Percentiles rank a stretch among this genome's conserved stretches.
phyloP scores from a whole-genome alignment of 164 flowering plant genomes.

The Echeveria elegans region DNA sequence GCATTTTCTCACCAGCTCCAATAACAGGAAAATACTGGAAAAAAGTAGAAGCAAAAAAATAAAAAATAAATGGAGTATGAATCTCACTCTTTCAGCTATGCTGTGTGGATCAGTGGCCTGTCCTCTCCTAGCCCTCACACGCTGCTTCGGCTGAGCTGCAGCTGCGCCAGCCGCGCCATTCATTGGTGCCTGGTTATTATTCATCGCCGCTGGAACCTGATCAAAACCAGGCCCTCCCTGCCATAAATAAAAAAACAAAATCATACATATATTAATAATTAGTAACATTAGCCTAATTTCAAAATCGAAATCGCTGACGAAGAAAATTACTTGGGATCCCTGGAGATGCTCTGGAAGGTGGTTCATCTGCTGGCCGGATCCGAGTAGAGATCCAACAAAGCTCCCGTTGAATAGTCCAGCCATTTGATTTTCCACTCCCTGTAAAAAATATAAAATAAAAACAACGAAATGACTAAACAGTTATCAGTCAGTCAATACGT shows the following conservation, averaged over 20 bases:
- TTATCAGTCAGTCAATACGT: neutral
- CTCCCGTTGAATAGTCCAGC: slow-evolving; percentile 49
- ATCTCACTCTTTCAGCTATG: slow-evolving; percentile 86
- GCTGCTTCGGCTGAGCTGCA: slow-evolving; percentile 45
- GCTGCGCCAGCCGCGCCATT: slow-evolving; percentile 30
- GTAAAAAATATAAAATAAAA: neutral
- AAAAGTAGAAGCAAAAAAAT: neutral
- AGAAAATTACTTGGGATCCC: slow-evolving; percentile 32
- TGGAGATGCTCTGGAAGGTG: slow-evolving; percentile 35
- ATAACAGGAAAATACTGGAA: neutral
- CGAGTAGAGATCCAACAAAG: slow-evolving; percentile 44
- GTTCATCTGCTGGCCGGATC: slow-evolving; percentile 26
- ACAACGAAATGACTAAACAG: neutral
- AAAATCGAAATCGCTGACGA: neutral
- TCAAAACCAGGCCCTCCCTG: slow-evolving; percentile 37
- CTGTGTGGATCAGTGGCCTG: slow-evolving; percentile 99
- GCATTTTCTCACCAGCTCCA: slow-evolving; percentile 10
- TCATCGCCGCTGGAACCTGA: slow-evolving; percentile 25
- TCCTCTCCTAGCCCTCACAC: slow-evolving; percentile 90
- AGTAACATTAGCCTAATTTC: too few relatives aligned
- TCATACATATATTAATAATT: too few relatives aligned
- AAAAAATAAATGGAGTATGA: too few relatives aligned
- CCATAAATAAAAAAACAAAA: neutral
- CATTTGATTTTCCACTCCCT: slow-evolving; percentile 47
- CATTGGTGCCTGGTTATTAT: slow-evolving; percentile 33